Base-by-base conservation (phyloP, 352 stramenopile species). In the Elongisporangium prolatum region DNA sequence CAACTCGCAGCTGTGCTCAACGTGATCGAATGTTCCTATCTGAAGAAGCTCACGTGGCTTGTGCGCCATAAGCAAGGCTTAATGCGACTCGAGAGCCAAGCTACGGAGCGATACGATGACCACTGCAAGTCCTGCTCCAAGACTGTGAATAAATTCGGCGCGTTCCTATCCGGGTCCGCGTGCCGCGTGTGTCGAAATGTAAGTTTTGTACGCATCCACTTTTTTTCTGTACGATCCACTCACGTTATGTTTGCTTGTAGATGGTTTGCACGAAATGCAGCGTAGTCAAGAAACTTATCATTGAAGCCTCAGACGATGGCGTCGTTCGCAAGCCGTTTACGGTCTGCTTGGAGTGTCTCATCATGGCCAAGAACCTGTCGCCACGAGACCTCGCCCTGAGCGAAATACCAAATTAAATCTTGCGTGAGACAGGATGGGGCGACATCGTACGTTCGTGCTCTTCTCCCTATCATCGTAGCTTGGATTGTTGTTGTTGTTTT, bases 41-140 rank as follows among this genome's bases (percentile, higher is more conserved):
- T 84, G 59, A 89, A 84, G 61, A 89, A 89, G 59, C 67, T 89
- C 4, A 77, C 68, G 54, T 86, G 77, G 77, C 71, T 88, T 50
- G 74, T 86, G 44, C 48, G 64, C 16, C 60, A 68, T 18, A 52
- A 54, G 9, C 54, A 48, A 25, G 28, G 14, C 28, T 40, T 9
- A 5, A 40, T 40, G 28, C 28, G 28, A 10, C 18, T 18, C 48
- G 48, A 52, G 48, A 52, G 48, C 21, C 48, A 25, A 5, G 48
- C 21, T 13, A 58, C 54, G 13, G 61, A 56, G 34, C 56, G 68
- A 1, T 52, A 18, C 24, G 57, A 75, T 54, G 59, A 63, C 4
- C 21, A 62, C 0, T 80, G 72, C 24, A 61, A 60, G 3, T 75
- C 63, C 21, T 80, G 72, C 37, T 63, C 71, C 21, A 77, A 77